Evolutionary conservation across 495 filamentous ascomycete genomes (phyloP), one percentile per base, ranked within the genome.

Genomic region (Aspergillus cavernicola): DNA sequence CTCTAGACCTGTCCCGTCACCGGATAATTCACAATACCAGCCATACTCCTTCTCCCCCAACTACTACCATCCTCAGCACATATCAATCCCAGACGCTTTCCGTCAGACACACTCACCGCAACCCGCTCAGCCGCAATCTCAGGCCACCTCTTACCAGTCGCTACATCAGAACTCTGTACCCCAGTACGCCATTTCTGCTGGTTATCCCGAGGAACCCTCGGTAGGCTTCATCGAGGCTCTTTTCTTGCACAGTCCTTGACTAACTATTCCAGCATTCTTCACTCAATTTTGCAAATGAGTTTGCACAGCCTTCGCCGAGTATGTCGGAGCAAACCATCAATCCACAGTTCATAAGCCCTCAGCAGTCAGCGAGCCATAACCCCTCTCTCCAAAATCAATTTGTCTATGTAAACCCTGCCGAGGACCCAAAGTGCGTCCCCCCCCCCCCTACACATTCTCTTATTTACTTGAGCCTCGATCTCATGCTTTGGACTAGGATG

Each of bases 261-360:
- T 53, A 6, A 37, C 22, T 6, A 37, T 45, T 16, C 1, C 44
- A 68, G 63, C 55, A 63, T 29, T 52, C 59, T 22, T 65, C 67
- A 6, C 66, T 73, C 38, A 64, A 69, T 37, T 66, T 69, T 23
- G 58, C 64, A 10, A 62, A 63, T 44, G 66, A 69, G 15, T 76
- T 65, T 49, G 13, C 63, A 18, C 63, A 66, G 8, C 23, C 65
- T n/a, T 57, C 61, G 13, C 46, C 63, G 1, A 57, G 32, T 20
- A 53, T 67, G 6, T 44, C 60, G 1, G 59, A 63, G 16, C 67
- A 66, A 16, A 74, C 72, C 6, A 75, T 77, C 48, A 69, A 77
- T 39, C 74, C 74, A 0, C 67, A 68, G 20, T 77, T 66, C 48
- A 61, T 75, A 0, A 65, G 63, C 26, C 44, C 66, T 18, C 65